phyloP scores from a whole-genome alignment of 352 stramenopile species.

The Pythium rishiriense region DNA sequence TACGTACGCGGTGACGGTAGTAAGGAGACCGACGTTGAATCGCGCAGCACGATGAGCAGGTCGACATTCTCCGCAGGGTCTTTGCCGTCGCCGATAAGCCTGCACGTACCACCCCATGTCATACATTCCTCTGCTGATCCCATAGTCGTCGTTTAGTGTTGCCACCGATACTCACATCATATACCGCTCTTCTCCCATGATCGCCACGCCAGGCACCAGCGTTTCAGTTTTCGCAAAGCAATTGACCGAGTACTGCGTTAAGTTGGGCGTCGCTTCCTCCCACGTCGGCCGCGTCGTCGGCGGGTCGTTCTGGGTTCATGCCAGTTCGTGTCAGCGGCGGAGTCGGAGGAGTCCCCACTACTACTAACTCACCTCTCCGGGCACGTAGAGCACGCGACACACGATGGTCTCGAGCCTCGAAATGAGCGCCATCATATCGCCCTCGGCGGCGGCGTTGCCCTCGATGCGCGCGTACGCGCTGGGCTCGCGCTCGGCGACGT shows the following conservation, averaged over 20 bases:
- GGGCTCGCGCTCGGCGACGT: slow-evolving; percentile 49
- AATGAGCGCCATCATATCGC: slow-evolving; percentile 89
- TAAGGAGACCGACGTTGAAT: slow-evolving; percentile 40
- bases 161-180: slow-evolving; percentile 41
- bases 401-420: slow-evolving; percentile 87
- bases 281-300: slow-evolving; percentile 64
- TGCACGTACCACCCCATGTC: slow-evolving; percentile 9
- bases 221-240: slow-evolving; percentile 52
- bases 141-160: neutral
- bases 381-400: slow-evolving; percentile 83
- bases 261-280: slow-evolving; percentile 41
- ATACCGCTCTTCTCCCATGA: slow-evolving; percentile 60
- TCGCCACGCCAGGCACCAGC: slow-evolving; percentile 34
- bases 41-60: slow-evolving; percentile 65
- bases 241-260: slow-evolving; percentile 86
- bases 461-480: slow-evolving; percentile 59
- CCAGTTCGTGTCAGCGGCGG: neutral
- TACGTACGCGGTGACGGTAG: slow-evolving; percentile 38
- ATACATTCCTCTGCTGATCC: neutral
- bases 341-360: neutral
- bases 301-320: slow-evolving; percentile 57
- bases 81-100: slow-evolving; percentile 54
- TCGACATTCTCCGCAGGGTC: slow-evolving; percentile 52
- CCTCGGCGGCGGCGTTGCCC: slow-evolving; percentile 69
- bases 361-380: slow-evolving; percentile 60